Conservation (phyloP, 2,329 filamentous ascomycete species). For the Verticillium alfalfae region DNA sequence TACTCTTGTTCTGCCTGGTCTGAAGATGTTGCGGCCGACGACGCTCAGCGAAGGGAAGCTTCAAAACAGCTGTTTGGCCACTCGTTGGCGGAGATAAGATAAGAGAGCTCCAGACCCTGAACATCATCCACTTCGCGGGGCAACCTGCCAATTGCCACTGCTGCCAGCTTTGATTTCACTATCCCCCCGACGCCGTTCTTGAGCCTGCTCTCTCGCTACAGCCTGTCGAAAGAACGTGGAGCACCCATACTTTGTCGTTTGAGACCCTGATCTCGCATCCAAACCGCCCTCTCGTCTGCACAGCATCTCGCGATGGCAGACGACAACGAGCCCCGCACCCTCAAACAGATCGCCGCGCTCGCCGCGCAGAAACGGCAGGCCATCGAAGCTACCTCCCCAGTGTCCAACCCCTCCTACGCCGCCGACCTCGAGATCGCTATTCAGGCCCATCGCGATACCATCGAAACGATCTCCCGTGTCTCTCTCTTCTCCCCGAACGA, state of each 20-base stretch:
- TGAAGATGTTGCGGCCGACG: neutral
- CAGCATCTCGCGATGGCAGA: constrained; percentile 18
- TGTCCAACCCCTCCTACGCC: constrained; percentile 49
- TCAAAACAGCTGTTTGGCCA: neutral
- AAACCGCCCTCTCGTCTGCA: neutral
- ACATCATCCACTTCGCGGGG: neutral
- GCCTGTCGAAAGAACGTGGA: neutral
- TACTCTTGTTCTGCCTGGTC: neutral
- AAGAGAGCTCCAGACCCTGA: constrained; percentile 2
- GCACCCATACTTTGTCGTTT: too few species aligned
- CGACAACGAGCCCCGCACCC: constrained; percentile 39
- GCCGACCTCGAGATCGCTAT: constrained; percentile 63
- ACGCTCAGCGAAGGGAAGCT: neutral
- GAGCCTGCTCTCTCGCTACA: too few species aligned
- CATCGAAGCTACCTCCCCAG: constrained; percentile 58
- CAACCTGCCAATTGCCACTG: neutral
- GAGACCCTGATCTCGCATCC: neutral
- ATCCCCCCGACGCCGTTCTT: neutral
- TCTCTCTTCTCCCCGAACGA: constrained; percentile 92
- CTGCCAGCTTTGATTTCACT: neutral
- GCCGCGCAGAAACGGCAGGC: constrained; percentile 45
- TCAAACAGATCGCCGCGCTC: constrained; percentile 42
- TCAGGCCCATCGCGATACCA: constrained; percentile 66
- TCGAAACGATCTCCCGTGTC: constrained; percentile 61
- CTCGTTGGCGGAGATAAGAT: constrained; percentile 8